Evolutionary conservation across 441 rosid genomes (phyloP).

Genomic region (Lepidium campestre): DNA sequence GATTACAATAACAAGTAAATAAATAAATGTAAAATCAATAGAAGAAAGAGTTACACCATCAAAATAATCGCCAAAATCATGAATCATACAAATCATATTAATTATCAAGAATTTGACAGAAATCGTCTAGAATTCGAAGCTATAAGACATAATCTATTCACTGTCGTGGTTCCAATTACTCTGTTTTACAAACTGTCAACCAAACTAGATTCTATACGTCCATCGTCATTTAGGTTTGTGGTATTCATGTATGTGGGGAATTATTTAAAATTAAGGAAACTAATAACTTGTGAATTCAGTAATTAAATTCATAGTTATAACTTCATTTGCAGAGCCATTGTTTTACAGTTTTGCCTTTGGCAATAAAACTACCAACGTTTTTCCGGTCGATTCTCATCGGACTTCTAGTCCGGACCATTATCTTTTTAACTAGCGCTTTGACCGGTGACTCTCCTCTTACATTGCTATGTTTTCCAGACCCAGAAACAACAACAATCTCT

Average conservation of each 20-base stretch:
- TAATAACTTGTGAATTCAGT: not conserved
- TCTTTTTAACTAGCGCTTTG: constrained; percentile 46
- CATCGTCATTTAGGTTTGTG: no score
- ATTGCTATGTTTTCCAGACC: constrained; percentile 65
- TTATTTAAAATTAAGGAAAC: not conserved
- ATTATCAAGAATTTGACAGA: no score
- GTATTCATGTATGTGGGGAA: not conserved
- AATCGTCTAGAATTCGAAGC: no score
- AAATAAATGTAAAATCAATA: no score
- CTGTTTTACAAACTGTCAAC: no score
- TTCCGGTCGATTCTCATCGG: constrained; percentile 70
- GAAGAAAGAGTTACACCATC: no score
- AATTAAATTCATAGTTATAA: not conserved
- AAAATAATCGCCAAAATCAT: no score
- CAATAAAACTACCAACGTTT: constrained; percentile 66
- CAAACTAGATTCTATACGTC: no score
- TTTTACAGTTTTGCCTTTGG: constrained; percentile 61
- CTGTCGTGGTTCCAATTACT: no score
- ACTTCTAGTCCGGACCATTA: constrained; percentile 41
- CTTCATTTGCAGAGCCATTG: constrained; percentile 47
- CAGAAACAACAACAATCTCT: constrained; percentile 62
- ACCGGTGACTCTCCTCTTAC: constrained; percentile 69
- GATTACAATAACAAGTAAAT: no score
- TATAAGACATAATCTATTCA: no score
- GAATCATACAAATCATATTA: no score